Percentiles rank a stretch among this genome's conserved stretches.
Evolutionary conservation across 2,329 filamentous ascomycete species (phyloP).

Genomic region (Aspergillus neotritici): DNA sequence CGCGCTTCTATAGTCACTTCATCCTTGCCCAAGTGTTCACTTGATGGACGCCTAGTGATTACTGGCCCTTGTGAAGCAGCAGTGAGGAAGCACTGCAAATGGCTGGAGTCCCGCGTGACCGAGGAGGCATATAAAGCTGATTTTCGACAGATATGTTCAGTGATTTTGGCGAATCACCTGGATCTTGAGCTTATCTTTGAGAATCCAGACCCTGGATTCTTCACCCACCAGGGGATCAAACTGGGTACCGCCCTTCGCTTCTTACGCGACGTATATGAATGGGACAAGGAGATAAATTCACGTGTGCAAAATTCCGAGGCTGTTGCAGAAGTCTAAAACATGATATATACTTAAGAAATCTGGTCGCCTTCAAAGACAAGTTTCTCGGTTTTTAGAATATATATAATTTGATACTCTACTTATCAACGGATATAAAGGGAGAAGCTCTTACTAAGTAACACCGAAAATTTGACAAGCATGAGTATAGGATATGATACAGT

Average conservation of each 20-base stretch:
- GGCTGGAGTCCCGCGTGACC: constrained; percentile 11
- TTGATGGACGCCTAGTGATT: constrained; percentile 6
- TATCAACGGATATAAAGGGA: no score
- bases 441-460: no score
- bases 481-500: no score
- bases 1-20: constrained; percentile 6
- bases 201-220: constrained; percentile 11
- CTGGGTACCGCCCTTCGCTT: constrained; percentile 12
- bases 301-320: no score
- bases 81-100: constrained; percentile 14
- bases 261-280: constrained; percentile 12
- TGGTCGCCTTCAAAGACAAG: no score
- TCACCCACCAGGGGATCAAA: constrained; percentile 11
- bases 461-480: no score
- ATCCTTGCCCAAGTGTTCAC: constrained; percentile 2
- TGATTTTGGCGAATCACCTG: constrained; percentile 13
- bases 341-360: no score
- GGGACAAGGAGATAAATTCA: no score
- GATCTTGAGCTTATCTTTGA: constrained; percentile 14
- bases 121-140: constrained; percentile 14
- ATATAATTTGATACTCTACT: no score
- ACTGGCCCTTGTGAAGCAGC: constrained; percentile 11
- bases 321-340: no score
- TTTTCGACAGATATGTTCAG: constrained; percentile 10
- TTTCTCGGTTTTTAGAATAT: no score